Base-by-base conservation (phyloP, 1,139 yeast genomes). In the Hemisphaericaspora xylofermentans region DNA sequence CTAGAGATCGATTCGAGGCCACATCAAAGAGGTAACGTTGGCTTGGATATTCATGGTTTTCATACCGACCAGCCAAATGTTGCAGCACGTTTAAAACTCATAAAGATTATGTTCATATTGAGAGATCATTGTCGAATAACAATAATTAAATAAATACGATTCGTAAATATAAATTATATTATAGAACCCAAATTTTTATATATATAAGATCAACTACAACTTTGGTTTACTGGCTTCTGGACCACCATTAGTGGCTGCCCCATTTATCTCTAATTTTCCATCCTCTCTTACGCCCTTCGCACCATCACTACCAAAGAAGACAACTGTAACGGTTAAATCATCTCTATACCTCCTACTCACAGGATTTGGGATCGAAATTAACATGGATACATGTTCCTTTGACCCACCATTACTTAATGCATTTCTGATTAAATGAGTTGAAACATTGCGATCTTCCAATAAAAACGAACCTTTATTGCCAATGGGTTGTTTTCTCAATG, bases 251-350 rank as follows among this genome's bases (percentile, higher is more conserved):
- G 87, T 80, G 16, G 86, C 87, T 17, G 60, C 70, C 24, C 66
- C 57, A 50, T 82, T 81, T 44, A 78, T 67, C 47, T 75, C 81
- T 43, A 80, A 61, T 44, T 68, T 63, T 0, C 85, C 86, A 24
- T 54, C 57, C 34, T 71, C 77, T 45, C 70, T 63, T 31, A 64
- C 70, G 2, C 66, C 64, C 14, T 63, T 67, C 7, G 64, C 60
- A 38, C n/a, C n/a, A n/a, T 70, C 77, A 22, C 78, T 74, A 12
- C 94, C 95, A 60, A 93, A 93, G 63, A 93, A 93, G 3, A 91
- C 89, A 19, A 93, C 98, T 2, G 97, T 89, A 8, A 91, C 98
- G 0, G 98, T 91, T 56, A 93, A 73, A 60, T 93, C 98, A 66
- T 93, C 98, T 62, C 98, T 80, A 64, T 91, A 93, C 38, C 88